Evolutionary conservation across 1,139 yeast genomes (phyloP), one percentile per base, ranked within the genome.

Genomic region (Blastobotrys proliferans): DNA sequence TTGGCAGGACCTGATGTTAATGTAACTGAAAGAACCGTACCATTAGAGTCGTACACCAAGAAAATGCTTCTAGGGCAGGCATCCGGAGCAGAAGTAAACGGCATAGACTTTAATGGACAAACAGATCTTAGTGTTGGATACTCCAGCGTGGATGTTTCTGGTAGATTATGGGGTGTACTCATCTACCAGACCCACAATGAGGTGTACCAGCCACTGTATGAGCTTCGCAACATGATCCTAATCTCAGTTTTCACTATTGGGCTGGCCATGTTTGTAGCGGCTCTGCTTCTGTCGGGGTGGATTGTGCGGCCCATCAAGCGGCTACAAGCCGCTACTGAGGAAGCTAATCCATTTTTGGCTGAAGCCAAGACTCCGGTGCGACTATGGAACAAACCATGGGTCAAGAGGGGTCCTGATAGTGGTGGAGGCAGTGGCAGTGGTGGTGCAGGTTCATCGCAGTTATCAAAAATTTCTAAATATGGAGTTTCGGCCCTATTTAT

Each of bases 191-290:
- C 72, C 1, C 75, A 78, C 50, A 53, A 69, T 0, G 73, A 67
- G 1, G 86, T 88, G 56, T 70, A 77, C 58, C 74, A 69, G 1
- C 95, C 97, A 1, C 72, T 83, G 3, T 67, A 74, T 21, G 74
- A 72, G 48, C 67, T 90, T 41, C 73, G 84, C 4, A 77, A 78
- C 51, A 83, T 87, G 49, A 79, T 87, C 47, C 73, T 83, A 36
- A 94, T 94, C 2, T 81, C 88, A 1, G 87, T 87, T 28, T 70
- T 88, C 40, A 88, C 85, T 1, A 79, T 86, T 22, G 95, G 94
- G 1, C 83, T 70, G 0, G 80, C 84, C 44, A 80, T 88, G 74
- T 79, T 86, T 56, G 53, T 86, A 1, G 64, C 84, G 16, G 86
- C 97, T 0, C 77, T 87, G 63, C 83, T 94, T 3, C 66, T 88